phyloP scores from a whole-genome alignment of 176 grass and related monocot species.

The Avena insularis region DNA sequence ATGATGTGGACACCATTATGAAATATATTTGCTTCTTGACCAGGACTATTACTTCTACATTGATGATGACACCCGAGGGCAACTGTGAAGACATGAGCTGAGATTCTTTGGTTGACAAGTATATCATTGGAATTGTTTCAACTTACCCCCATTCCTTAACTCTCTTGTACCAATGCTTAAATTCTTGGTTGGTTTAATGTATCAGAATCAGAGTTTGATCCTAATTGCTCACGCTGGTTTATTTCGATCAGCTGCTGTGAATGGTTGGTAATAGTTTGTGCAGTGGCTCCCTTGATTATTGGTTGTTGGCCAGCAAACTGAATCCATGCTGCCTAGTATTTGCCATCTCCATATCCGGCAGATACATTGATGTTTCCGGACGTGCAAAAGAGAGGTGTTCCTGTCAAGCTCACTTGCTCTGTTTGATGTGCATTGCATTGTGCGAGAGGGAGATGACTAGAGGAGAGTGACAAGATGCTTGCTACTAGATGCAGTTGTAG shows the following conservation, averaged over 20 bases:
- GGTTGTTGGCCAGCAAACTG: slow-evolving; percentile 17
- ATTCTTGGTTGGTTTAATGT: slow-evolving; percentile 43
- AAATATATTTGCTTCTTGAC: slow-evolving; percentile 16
- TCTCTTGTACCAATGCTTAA: slow-evolving; percentile 53
- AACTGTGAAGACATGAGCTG: slow-evolving; percentile 66
- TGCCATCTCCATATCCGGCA: slow-evolving; percentile 4
- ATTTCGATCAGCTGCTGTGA: neutral
- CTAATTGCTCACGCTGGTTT: slow-evolving; percentile 11
- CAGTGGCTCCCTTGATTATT: slow-evolving; percentile 16
- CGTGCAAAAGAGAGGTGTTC: slow-evolving; percentile 39
- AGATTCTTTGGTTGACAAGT: slow-evolving; percentile 70
- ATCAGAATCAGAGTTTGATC: slow-evolving; percentile 38
- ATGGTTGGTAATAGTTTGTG: neutral
- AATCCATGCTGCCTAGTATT: slow-evolving; percentile 6
- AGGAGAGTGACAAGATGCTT: slow-evolving; percentile 42
- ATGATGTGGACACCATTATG: neutral
- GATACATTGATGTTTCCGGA: slow-evolving; percentile 33
- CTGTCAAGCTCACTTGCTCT: slow-evolving; percentile 25
- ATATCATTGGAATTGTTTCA: slow-evolving; percentile 52
- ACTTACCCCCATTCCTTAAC: slow-evolving; percentile 59
- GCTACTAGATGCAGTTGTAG: slow-evolving; percentile 43
- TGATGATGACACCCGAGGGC: slow-evolving; percentile 49
- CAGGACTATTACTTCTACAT: slow-evolving; percentile 52
- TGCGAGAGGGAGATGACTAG: neutral
- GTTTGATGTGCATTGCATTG: slow-evolving; percentile 53